Base-by-base conservation (phyloP, 805 yeast genomes). In the Isabelozyma pseudorhagii region DNA sequence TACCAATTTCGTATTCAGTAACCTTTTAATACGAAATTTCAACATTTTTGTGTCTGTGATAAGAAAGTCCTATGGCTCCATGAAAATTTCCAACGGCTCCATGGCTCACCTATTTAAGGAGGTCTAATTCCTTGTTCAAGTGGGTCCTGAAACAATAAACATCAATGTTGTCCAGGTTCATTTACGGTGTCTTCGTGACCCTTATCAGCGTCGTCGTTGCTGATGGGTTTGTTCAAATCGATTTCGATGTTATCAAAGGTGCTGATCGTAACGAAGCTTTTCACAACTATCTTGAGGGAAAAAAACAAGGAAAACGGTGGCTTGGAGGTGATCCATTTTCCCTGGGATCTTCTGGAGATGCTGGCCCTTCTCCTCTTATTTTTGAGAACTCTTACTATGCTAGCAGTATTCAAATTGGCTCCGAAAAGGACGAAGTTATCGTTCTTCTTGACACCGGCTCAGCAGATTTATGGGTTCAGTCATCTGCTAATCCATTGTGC, bases 361-460 rank as follows among this genome's bases (percentile, higher is more conserved):
- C 51, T n/a, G 45, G 50, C 9, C 45, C 29, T 25, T 48, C 54
- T 15, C 40, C 36, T 15, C 18, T 53, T 13, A 18, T 14, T 14
- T 54, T 50, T 38, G 50, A 56, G 36, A 51, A 49, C 31, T 39
- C 52, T 9, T 61, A 53, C 41, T 62, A 61, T 45, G 49, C 54
- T 10, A 47, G 59, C 14, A 46, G 49, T 14, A 28, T 62, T 9
- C 27, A 51, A 25, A 48, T 63, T 8, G 68, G 68, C 4, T 54
- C 64, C n/a, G 58, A 58, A 18, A 50, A 48, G 6, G 54, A 54
- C 15, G 43, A 54, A 27, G 51, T 66, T 2, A 60, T 58, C 29
- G 59, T 68, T 7, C 49, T 68, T 34, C 42, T 70, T 2, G 74
- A 69, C 46, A 70, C 73, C 0, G 74, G 73, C 0, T 67, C 72